These are phyloP conservation scores for Gymnopilus junonius DNA, from an alignment of 768 basidiomycete species.

Conservation along the genomic window DNA sequence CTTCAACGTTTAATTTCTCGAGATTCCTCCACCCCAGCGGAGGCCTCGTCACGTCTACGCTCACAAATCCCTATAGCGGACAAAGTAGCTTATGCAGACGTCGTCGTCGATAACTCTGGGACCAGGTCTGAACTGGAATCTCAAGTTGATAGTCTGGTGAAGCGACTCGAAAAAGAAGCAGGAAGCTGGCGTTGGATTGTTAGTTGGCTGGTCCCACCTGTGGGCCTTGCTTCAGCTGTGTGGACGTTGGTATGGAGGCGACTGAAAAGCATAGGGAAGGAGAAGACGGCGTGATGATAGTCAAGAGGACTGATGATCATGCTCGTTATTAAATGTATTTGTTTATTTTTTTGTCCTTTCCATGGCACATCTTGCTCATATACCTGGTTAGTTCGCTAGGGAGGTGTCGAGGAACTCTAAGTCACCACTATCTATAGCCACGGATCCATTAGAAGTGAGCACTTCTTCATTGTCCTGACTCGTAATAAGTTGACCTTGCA, in stretches of 20 bases:
- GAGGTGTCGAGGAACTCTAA: too few relatives aligned
- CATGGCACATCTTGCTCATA: too few relatives aligned
- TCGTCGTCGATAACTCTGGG: slow-evolving; percentile 90
- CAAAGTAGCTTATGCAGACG: slow-evolving; percentile 85
- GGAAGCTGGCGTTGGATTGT: slow-evolving; percentile 61
- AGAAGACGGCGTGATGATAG: neutral
- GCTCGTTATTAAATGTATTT: too few relatives aligned
- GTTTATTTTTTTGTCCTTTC: too few relatives aligned
- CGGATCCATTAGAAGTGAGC: too few relatives aligned
- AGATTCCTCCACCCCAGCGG: slow-evolving; percentile 65
- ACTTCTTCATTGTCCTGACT: too few relatives aligned
- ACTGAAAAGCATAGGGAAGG: neutral
- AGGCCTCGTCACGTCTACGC: slow-evolving; percentile 74
- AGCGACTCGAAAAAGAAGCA: slow-evolving; percentile 44
- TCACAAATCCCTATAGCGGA: slow-evolving; percentile 81
- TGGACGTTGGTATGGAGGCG: slow-evolving; percentile 32
- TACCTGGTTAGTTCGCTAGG: too few relatives aligned
- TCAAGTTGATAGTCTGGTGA: slow-evolving; percentile 54
- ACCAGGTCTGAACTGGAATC: slow-evolving; percentile 64
- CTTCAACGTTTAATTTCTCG: slow-evolving; percentile 81
- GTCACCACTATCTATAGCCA: too few relatives aligned
- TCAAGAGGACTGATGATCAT: too few relatives aligned
- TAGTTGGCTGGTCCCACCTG: slow-evolving; percentile 63
- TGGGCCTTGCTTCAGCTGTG: slow-evolving; percentile 50
- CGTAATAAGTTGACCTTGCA: too few relatives aligned